Conservation (phyloP, 2,329 filamentous ascomycete genomes). For the Gliomastix tumulicola region DNA sequence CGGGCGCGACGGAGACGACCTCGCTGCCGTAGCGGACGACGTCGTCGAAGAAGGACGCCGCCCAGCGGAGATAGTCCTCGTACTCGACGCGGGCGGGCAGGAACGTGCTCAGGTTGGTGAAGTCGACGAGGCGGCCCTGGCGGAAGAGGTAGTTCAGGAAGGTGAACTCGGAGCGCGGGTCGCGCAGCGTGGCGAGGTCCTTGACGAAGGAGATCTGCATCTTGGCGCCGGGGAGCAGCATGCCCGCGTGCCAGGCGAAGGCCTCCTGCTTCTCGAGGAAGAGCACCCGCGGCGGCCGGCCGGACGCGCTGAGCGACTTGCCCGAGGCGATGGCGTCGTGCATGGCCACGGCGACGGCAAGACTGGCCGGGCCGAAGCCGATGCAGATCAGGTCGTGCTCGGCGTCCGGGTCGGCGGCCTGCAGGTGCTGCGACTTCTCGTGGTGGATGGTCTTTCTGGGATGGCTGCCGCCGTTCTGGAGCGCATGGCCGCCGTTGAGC, state of each 20-base stretch:
- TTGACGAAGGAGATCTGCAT: slow-evolving; percentile 99
- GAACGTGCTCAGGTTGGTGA: slow-evolving; percentile 87
- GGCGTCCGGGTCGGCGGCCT: slow-evolving; percentile 49
- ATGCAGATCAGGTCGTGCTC: slow-evolving; percentile 83
- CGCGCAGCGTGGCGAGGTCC: slow-evolving; percentile 81
- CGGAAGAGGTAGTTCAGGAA: slow-evolving; percentile 90
- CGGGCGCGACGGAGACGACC: slow-evolving; percentile 64
- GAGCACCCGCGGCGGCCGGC: slow-evolving; percentile 59
- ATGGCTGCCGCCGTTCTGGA: too few species aligned
- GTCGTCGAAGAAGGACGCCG: slow-evolving; percentile 69
- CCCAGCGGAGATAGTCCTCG: slow-evolving; percentile 94
- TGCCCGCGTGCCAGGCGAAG: slow-evolving; percentile 92
- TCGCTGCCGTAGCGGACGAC: slow-evolving; percentile 71
- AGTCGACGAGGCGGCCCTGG: slow-evolving; percentile 76
- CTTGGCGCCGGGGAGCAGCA: slow-evolving; percentile 86
- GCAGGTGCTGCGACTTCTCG: slow-evolving; percentile 26
- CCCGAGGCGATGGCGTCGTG: slow-evolving; percentile 65
- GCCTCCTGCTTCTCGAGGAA: slow-evolving; percentile 80
- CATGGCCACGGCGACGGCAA: slow-evolving; percentile 83
- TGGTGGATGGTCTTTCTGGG: too few species aligned
- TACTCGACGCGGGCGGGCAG: slow-evolving; percentile 81
- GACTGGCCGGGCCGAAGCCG: slow-evolving; percentile 86
- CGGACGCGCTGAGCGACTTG: slow-evolving; percentile 29
- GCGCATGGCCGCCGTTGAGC: too few species aligned
- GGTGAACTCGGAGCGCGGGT: slow-evolving; percentile 86